Conservation (phyloP, 768 basidiomycete genomes). For the Russula sp. region DNA sequence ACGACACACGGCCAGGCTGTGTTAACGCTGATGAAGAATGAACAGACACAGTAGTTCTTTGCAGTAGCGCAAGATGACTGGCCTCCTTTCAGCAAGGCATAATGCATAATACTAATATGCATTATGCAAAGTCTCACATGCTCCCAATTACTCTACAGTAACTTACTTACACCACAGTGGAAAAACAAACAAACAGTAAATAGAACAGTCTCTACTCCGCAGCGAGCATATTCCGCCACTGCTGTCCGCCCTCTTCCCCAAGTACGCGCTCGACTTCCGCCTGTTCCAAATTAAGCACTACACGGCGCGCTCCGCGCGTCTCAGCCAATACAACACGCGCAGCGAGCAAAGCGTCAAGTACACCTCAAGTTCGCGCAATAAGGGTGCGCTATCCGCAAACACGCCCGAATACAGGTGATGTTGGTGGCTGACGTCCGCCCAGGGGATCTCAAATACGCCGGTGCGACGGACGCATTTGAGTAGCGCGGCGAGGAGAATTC, state of each 20-base stretch:
- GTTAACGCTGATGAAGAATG: too few species aligned
- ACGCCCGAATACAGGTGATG: slow-evolving; percentile 67
- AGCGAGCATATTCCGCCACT: slow-evolving; percentile 57
- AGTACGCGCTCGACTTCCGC: slow-evolving; percentile 82
- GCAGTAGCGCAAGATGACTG: too few species aligned
- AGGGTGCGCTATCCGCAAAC: slow-evolving; percentile 58
- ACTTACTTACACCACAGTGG: too few species aligned
- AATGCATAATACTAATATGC: too few species aligned
- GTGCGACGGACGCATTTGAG: slow-evolving; percentile 78
- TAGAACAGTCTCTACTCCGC: slow-evolving; percentile 11
- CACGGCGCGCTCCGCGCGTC: slow-evolving; percentile 60
- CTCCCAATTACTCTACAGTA: too few species aligned
- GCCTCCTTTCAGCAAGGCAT: too few species aligned
- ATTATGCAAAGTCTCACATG: too few species aligned
- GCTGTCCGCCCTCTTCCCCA: slow-evolving; percentile 68
- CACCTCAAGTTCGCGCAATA: slow-evolving; percentile 58
- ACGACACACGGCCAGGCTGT: too few species aligned
- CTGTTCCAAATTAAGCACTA: slow-evolving; percentile 81
- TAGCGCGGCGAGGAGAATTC: slow-evolving; percentile 80
- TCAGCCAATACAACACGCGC: slow-evolving; percentile 77
- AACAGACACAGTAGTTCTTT: too few species aligned
- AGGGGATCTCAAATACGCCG: slow-evolving; percentile 84
- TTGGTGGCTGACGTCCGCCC: slow-evolving; percentile 78
- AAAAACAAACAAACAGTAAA: too few species aligned
- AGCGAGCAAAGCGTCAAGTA: slow-evolving; percentile 73